These are phyloP conservation scores for Rubus parviflorus DNA, from an alignment of 306 rosid species.

Conservation along the genomic window DNA sequence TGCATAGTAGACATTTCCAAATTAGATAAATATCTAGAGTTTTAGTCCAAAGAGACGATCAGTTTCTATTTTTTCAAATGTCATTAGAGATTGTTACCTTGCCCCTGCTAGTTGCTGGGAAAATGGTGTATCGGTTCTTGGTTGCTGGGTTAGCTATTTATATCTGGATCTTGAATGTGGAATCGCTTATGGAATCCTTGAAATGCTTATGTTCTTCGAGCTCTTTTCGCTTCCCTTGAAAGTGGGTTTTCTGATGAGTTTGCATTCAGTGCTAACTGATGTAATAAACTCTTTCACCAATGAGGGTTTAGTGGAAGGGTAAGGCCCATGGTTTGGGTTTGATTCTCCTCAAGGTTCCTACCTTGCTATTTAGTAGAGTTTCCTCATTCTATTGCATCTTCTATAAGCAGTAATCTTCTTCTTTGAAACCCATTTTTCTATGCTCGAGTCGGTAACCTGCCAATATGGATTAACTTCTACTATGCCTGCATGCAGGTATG, in stretches of 20 bases:
- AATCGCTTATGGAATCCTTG: not conserved
- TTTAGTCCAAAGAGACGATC: not conserved
- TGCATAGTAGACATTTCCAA: not conserved
- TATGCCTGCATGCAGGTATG: slow-evolving; percentile 54
- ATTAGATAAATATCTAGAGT: not conserved
- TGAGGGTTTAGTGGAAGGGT: not conserved
- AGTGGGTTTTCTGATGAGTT: not conserved
- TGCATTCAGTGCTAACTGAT: not conserved
- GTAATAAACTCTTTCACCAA: not conserved
- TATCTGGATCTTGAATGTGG: not conserved
- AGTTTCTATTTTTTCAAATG: not conserved
- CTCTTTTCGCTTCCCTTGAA: not conserved
- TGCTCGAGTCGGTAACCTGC: not conserved
- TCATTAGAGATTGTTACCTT: not conserved
- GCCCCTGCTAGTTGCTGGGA: not conserved
- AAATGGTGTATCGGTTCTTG: not conserved
- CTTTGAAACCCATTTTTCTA: not conserved
- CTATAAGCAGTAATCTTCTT: not conserved
- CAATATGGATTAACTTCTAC: slow-evolving; percentile 19
- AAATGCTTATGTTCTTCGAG: not conserved
- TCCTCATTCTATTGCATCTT: not conserved
- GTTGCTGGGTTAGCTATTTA: not conserved
- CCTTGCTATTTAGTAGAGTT: not conserved
- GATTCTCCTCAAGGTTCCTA: not conserved
- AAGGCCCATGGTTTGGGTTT: not conserved